phyloP scores from a whole-genome alignment of 1,284 basidiomycete species.

The Trichosporon inkin region DNA sequence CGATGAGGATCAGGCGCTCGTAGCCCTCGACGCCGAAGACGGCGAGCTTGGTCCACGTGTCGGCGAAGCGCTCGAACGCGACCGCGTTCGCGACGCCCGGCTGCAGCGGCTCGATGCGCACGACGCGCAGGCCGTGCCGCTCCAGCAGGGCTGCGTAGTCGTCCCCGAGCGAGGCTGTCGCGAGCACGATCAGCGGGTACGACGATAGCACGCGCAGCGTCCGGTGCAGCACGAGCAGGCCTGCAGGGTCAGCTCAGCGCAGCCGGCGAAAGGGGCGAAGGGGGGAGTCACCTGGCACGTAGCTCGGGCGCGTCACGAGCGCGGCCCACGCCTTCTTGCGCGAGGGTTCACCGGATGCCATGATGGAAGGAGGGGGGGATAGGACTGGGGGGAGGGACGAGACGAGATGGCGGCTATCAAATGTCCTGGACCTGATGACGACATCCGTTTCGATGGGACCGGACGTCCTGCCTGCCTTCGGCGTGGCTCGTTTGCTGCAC shows the following conservation, averaged over 20 bases:
- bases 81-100: conserved; percentile 55
- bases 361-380: too few relatives aligned
- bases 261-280: neutral
- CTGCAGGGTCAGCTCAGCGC: conserved; percentile 19
- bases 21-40: conserved; percentile 72
- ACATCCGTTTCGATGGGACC: too few relatives aligned
- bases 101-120: conserved; percentile 60
- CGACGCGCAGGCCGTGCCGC: conserved; percentile 57
- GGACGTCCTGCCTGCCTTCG: too few relatives aligned
- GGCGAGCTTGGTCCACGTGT: conserved; percentile 87
- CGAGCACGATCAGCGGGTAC: conserved; percentile 79
- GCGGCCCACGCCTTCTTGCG: conserved; percentile 57
- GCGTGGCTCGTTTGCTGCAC: too few relatives aligned
- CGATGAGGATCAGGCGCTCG: conserved; percentile 78
- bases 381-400: too few relatives aligned
- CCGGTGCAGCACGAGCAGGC: conserved; percentile 64
- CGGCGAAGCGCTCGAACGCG: conserved; percentile 59
- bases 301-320: conserved; percentile 62
- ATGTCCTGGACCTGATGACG: too few relatives aligned
- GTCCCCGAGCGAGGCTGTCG: conserved; percentile 61
- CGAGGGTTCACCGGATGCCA: too few relatives aligned
- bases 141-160: conserved; percentile 58
- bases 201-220: conserved; percentile 63
- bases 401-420: too few relatives aligned
- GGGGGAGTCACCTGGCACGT: conserved; percentile 55